Conservation (phyloP, 306 rosid genomes). For the Oxytropis ochrocephala region DNA sequence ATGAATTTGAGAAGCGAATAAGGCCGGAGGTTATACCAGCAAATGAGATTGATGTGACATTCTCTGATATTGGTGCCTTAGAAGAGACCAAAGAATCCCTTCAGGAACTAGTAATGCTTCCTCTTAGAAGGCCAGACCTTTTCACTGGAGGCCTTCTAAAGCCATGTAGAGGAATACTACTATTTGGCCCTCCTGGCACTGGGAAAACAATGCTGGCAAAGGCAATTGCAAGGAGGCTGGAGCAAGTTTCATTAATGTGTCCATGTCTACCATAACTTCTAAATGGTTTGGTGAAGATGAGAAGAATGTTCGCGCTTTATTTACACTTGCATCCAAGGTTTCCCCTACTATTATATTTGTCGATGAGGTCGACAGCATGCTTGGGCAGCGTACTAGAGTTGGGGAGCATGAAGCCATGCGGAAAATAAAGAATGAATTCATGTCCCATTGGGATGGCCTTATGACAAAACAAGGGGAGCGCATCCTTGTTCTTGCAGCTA, state of each 20-base stretch:
- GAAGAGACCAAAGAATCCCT: constrained; percentile 89
- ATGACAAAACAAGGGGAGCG: constrained; percentile 66
- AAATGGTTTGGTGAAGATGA: constrained; percentile 99
- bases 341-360: constrained; percentile 95
- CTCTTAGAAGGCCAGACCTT: constrained; percentile 87
- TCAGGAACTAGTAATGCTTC: constrained; percentile 98
- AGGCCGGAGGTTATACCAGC: constrained; percentile 95
- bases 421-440: constrained; percentile 93
- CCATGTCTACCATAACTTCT: constrained; percentile 97
- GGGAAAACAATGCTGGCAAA: constrained; percentile 98
- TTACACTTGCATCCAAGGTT: constrained; percentile 87
- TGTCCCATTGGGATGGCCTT: constrained; percentile 96
- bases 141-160: constrained; percentile 90
- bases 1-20: constrained; percentile 93
- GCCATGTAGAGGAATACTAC: constrained; percentile 90
- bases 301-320: constrained; percentile 91
- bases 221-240: constrained; percentile 97
- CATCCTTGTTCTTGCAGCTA: constrained; percentile 95
- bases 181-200: constrained; percentile 95
- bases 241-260: constrained; percentile 94
- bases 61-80: constrained; percentile 85
- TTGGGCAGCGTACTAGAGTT: constrained; percentile 83
- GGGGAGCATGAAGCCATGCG: constrained; percentile 99
- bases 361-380: constrained; percentile 99
- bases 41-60: constrained; percentile 65